Evolutionary conservation across 495 filamentous ascomycete genomes (phyloP).

Genomic region (Lophium mytilinum): DNA sequence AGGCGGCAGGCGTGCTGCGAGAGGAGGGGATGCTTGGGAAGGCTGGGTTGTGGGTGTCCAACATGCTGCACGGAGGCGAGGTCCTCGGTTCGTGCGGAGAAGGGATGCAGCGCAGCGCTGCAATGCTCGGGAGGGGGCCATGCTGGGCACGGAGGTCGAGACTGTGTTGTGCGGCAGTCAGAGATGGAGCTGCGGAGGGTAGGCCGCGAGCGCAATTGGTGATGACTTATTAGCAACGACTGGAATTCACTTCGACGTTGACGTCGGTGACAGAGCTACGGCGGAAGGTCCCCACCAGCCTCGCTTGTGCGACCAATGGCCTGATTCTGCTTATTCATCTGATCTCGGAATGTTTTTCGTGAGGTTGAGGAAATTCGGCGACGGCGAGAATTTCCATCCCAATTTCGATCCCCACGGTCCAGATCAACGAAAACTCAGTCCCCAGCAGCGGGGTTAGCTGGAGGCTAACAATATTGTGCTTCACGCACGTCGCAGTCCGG

Average conservation of each 20-base stretch:
- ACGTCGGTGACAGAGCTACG: too few species aligned
- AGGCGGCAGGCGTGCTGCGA: neutral
- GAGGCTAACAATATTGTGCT: too few species aligned
- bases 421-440: too few species aligned
- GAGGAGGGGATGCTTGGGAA: neutral
- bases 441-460: too few species aligned
- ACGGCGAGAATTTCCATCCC: too few species aligned
- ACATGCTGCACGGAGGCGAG: slow-evolving; percentile 10
- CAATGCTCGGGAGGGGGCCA: slow-evolving; percentile 23
- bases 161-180: neutral
- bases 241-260: neutral
- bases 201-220: neutral
- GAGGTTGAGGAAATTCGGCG: too few species aligned
- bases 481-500: too few species aligned
- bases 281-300: too few species aligned
- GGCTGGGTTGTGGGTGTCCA: neutral
- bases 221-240: neutral
- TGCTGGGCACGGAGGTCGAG: neutral
- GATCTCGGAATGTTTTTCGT: too few species aligned
- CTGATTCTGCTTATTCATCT: too few species aligned
- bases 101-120: slow-evolving; percentile 5
- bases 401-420: too few species aligned
- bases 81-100: slow-evolving; percentile 1
- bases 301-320: too few species aligned
- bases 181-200: neutral